phyloP scores from a whole-genome alignment of 768 basidiomycete genomes.

The Agrocybe pediades region DNA sequence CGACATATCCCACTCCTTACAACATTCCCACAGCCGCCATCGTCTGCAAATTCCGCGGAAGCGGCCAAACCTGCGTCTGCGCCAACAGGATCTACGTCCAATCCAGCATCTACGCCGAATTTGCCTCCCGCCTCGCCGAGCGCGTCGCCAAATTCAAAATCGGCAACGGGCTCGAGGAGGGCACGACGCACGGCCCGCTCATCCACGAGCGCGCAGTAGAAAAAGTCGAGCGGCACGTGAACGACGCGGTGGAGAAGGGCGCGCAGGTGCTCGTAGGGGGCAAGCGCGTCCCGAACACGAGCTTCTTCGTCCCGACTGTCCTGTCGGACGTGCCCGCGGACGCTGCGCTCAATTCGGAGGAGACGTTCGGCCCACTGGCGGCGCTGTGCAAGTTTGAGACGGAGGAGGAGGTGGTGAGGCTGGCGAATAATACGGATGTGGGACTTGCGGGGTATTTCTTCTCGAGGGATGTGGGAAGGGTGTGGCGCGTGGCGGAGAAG shows the following conservation, averaged over 20 bases:
- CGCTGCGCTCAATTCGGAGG: conserved; percentile 74
- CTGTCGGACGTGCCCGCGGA: conserved; percentile 77
- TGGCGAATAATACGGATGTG: conserved; percentile 82
- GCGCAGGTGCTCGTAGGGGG: conserved; percentile 93
- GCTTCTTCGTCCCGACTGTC: conserved; percentile 88
- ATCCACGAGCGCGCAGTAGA: conserved; percentile 85
- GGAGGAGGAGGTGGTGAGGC: conserved; percentile 86
- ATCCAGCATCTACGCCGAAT: conserved; percentile 88
- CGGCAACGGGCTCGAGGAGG: conserved; percentile 82
- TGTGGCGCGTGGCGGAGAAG: conserved; percentile 93
- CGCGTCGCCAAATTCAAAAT: conserved; percentile 83
- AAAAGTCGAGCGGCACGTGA: conserved; percentile 85
- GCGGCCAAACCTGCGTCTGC: conserved; percentile 86
- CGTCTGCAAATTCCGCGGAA: conserved; percentile 75
- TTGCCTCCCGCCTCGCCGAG: conserved; percentile 84
- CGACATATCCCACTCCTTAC: not conserved
- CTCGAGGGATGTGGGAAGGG: conserved; percentile 78
- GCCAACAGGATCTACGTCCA: conserved; percentile 95
- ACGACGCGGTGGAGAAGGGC: conserved; percentile 84
- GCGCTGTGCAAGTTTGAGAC: conserved; percentile 89
- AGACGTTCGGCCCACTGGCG: conserved; percentile 95
- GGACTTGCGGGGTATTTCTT: conserved; percentile 97
- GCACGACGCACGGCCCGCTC: conserved; percentile 93
- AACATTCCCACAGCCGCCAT: conserved; percentile 54
- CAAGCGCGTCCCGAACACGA: conserved; percentile 54